Evolutionary conservation across 2,329 filamentous ascomycete species (phyloP).

Genomic region (Fusarium drepaniforme): DNA sequence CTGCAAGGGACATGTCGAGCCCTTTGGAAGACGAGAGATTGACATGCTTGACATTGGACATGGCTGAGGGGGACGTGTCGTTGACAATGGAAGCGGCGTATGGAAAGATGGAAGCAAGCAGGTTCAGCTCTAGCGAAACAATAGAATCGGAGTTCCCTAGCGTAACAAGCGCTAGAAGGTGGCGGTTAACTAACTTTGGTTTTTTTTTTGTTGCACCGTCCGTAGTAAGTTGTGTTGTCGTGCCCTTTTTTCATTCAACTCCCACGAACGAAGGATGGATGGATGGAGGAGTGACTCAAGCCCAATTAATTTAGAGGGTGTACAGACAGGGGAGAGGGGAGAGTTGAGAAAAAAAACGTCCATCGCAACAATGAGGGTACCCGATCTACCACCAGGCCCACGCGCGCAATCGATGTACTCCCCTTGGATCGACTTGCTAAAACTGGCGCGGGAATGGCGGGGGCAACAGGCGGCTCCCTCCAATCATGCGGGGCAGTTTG

Average conservation of each 20-base stretch:
- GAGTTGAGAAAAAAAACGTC: neutral
- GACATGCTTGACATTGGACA: neutral
- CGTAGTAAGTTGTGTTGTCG: no score
- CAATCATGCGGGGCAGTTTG: constrained; percentile 41
- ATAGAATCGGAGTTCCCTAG: constrained; percentile 1
- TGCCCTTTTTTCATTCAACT: neutral
- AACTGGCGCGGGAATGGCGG: constrained; percentile 29
- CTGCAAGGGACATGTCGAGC: constrained; percentile 5
- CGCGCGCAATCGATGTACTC: constrained; percentile 12
- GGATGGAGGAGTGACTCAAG: neutral
- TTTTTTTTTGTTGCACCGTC: neutral
- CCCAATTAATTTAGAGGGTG: neutral
- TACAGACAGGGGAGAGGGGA: neutral
- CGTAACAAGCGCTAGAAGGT: neutral
- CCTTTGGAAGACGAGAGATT: constrained; percentile 7
- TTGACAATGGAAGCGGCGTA: neutral
- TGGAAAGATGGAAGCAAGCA: neutral
- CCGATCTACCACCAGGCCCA: constrained; percentile 15
- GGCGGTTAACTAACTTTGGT: neutral
- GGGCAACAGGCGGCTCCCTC: constrained; percentile 15
- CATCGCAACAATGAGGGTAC: constrained; percentile 17
- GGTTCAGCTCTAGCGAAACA: neutral
- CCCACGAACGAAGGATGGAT: neutral
- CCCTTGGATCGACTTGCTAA: constrained; percentile 16
- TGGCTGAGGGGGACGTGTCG: neutral